These are phyloP conservation scores for Neurospora tetrasperma DNA, from an alignment of 495 filamentous ascomycete genomes.

Conservation along the genomic window DNA sequence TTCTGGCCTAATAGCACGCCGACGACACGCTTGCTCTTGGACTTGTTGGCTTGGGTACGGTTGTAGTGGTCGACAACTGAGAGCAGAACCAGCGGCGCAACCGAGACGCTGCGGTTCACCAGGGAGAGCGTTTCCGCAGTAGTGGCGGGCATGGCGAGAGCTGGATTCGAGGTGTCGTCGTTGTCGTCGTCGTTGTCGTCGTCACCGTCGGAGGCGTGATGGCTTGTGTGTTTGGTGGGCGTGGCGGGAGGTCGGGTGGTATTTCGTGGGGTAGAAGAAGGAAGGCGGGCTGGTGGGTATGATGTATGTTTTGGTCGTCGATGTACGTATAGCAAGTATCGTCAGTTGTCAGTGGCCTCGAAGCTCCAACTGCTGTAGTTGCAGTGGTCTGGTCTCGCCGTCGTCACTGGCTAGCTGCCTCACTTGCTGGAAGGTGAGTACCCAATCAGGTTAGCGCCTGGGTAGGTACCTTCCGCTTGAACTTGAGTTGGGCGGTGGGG, in stretches of 20 bases:
- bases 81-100: slow-evolving; percentile 94
- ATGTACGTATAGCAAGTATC: background rate
- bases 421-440: slow-evolving; percentile 17
- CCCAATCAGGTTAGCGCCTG: slow-evolving; percentile 19
- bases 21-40: slow-evolving; percentile 82
- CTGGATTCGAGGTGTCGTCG: slow-evolving; percentile 1
- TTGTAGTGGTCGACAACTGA: slow-evolving; percentile 98
- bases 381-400: slow-evolving; percentile 7
- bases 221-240: slow-evolving; percentile 4
- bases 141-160: slow-evolving; percentile 71
- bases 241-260: background rate
- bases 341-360: background rate
- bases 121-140: slow-evolving; percentile 90
- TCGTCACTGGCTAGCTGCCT: slow-evolving; percentile 29
- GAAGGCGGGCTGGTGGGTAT: background rate
- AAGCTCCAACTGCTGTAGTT: background rate
- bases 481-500: slow-evolving; percentile 1
- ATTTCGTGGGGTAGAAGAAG: background rate
- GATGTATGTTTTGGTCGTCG: slow-evolving; percentile 6
- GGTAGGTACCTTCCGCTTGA: background rate
- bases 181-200: no score
- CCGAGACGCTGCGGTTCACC: slow-evolving; percentile 86
- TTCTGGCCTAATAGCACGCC: slow-evolving; percentile 94
- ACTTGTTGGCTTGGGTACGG: slow-evolving; percentile 68
- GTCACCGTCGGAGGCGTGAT: background rate